Evolutionary conservation across 2,329 filamentous ascomycete species (phyloP).

Genomic region (Grosmannia clavigera): DNA sequence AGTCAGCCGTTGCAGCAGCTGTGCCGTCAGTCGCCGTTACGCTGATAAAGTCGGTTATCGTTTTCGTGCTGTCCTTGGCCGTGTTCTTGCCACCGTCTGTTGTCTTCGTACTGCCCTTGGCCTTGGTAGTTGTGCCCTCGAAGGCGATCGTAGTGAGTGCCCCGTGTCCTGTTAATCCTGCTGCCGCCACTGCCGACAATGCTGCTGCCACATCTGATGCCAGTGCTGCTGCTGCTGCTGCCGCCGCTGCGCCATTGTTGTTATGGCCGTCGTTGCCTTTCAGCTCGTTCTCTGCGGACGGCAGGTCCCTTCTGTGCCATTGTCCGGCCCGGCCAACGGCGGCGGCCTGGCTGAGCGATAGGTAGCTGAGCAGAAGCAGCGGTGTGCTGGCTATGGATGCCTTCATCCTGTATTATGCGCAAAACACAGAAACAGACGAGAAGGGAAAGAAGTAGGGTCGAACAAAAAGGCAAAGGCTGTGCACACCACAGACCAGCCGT

Average conservation of each 20-base stretch:
- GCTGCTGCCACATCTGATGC: not conserved
- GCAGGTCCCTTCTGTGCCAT: not conserved
- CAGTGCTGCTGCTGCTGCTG: not conserved
- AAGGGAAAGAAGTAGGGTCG: not conserved
- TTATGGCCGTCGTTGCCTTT: conserved; percentile 2
- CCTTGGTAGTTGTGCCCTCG: not conserved
- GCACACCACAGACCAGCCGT: conserved; percentile 9
- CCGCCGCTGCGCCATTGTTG: not conserved
- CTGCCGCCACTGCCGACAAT: not conserved
- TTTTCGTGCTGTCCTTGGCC: not conserved
- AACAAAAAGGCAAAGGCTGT: not conserved
- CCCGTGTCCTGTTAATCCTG: not conserved
- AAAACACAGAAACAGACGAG: not conserved
- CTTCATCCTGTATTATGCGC: conserved; percentile 14
- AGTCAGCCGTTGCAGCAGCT: not conserved
- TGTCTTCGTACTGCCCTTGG: not conserved
- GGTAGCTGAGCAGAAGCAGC: conserved; percentile 15
- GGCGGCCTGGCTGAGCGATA: conserved; percentile 17
- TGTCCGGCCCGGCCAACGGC: conserved; percentile 4
- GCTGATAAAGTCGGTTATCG: conserved; percentile 3
- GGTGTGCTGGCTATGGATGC: conserved; percentile 9
- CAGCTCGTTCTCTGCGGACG: not conserved
- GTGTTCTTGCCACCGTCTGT: too few relatives aligned
- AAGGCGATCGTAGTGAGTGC: not conserved
- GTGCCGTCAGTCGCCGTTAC: not conserved